A percentile compares a stretch with the other conserved stretches of the same genome.
Evolutionary conservation across 768 basidiomycete genomes (phyloP).

Genomic region (Tylopilus cervinicoccineus): DNA sequence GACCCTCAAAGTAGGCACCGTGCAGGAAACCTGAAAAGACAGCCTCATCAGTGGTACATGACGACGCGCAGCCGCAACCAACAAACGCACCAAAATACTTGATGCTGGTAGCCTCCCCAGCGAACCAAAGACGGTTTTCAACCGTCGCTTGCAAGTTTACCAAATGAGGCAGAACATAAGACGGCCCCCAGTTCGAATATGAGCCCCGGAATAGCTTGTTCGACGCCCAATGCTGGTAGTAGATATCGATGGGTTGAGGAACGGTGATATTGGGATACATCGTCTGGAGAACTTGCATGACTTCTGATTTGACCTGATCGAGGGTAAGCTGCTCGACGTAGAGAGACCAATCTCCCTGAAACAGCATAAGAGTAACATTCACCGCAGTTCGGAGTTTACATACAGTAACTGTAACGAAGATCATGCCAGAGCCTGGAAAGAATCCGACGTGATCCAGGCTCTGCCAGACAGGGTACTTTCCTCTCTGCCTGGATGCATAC

Average conservation of each 20-base stretch:
- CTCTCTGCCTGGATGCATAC: conserved; percentile 55
- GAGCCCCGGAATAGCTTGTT: conserved; percentile 44
- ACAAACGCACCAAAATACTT: conserved; percentile 51
- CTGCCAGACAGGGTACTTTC: conserved; percentile 67
- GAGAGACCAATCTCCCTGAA: conserved; percentile 56
- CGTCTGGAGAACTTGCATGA: conserved; percentile 49
- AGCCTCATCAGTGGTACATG: background rate
- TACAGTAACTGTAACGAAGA: conserved; percentile 29
- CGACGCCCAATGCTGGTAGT: conserved; percentile 50
- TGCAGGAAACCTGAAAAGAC: conserved; percentile 46
- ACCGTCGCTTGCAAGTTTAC: conserved; percentile 55
- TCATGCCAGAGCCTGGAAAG: conserved; percentile 55
- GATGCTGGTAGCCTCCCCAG: conserved; percentile 57
- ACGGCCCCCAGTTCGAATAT: conserved; percentile 69
- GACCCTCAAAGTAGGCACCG: conserved; percentile 56
- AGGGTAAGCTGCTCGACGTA: conserved; percentile 54
- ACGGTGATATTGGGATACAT: conserved; percentile 58
- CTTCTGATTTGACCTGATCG: conserved; percentile 45
- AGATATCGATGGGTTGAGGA: conserved; percentile 54
- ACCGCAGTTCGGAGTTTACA: background rate
- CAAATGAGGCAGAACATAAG: conserved; percentile 51
- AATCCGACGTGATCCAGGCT: conserved; percentile 55
- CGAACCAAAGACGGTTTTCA: conserved; percentile 50
- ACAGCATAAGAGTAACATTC: background rate
- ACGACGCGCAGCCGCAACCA: background rate